Percentiles rank a stretch among this genome's conserved stretches.
These are phyloP conservation scores for Emiliania huxleyi DNA, from an alignment of 78 protist species.

Conservation along the genomic window DNA sequence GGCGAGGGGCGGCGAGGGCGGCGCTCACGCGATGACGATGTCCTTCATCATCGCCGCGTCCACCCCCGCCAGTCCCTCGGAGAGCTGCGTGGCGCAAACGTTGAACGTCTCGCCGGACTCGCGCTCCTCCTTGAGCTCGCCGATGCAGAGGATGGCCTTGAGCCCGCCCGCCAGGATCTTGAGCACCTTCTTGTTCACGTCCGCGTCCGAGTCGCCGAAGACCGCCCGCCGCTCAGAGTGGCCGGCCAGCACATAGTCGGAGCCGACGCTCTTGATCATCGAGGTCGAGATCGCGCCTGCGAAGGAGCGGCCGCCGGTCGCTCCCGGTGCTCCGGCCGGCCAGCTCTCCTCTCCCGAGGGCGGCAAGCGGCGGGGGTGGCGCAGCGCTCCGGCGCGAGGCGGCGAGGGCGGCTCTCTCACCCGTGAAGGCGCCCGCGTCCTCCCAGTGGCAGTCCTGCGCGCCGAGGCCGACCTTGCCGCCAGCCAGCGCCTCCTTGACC, in stretches of 20 bases:
- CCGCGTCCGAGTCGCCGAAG: slow-evolving; percentile 82
- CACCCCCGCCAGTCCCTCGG: slow-evolving; percentile 30
- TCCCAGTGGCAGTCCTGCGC: slow-evolving; percentile 35
- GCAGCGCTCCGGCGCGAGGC: no score
- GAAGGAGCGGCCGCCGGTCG: no score
- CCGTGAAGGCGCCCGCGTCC: slow-evolving; percentile 49
- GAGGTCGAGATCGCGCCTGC: background rate
- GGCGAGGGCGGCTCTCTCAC: background rate
- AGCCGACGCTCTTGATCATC: slow-evolving; percentile 19
- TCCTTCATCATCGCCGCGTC: background rate
- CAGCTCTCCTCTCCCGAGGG: no score
- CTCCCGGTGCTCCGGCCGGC: no score
- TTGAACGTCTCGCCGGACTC: slow-evolving; percentile 69
- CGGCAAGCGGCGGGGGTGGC: no score
- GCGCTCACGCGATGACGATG: slow-evolving; percentile 28
- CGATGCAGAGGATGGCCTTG: slow-evolving; percentile 89
- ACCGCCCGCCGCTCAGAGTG: slow-evolving; percentile 96
- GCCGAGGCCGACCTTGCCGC: slow-evolving; percentile 22
- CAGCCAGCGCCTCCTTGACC: slow-evolving; percentile 1
- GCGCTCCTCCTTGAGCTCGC: slow-evolving; percentile 92
- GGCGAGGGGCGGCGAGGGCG: no score
- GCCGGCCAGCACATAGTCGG: slow-evolving; percentile 91
- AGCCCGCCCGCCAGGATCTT: slow-evolving; percentile 65
- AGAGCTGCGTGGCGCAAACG: slow-evolving; percentile 5
- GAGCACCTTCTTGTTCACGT: slow-evolving; percentile 75